Conservation (phyloP, 2,329 filamentous ascomycete species). For the Microcyclospora pomicola region DNA sequence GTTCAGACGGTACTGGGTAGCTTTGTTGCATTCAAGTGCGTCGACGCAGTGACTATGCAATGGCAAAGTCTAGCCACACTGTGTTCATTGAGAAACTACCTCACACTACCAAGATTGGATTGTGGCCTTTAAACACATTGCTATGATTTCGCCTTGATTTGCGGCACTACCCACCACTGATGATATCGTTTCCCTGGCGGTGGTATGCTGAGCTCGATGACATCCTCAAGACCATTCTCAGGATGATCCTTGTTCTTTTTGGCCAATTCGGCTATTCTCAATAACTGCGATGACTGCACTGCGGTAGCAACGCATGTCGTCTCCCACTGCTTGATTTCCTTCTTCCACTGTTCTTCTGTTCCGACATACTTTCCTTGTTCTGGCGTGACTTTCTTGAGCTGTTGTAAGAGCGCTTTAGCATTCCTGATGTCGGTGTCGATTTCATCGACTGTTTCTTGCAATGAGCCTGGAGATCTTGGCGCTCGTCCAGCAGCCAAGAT, state of each 20-base stretch:
- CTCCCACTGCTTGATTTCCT: slow-evolving; percentile 21
- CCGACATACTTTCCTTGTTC: slow-evolving; percentile 22
- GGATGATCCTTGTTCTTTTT: slow-evolving; percentile 7
- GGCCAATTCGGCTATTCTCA: slow-evolving; percentile 6
- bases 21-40: too few species aligned
- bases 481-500: slow-evolving; percentile 21
- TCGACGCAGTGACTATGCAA: too few species aligned
- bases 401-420: slow-evolving; percentile 23
- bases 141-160: slow-evolving; percentile 18
- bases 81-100: too few species aligned
- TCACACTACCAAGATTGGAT: too few species aligned
- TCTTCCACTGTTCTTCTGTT: slow-evolving; percentile 25
- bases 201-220: slow-evolving; percentile 25
- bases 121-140: too few species aligned
- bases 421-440: slow-evolving; percentile 16
- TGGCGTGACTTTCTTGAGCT: slow-evolving; percentile 25
- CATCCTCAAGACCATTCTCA: slow-evolving; percentile 5
- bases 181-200: slow-evolving; percentile 27
- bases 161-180: slow-evolving; percentile 34
- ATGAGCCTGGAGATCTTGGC: slow-evolving; percentile 28
- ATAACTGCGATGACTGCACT: slow-evolving; percentile 14
- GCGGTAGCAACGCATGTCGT: slow-evolving; percentile 19
- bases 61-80: too few species aligned
- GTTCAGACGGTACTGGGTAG: too few species aligned
- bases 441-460: slow-evolving; percentile 1